These are phyloP conservation scores for Aspergillus aculeatus DNA, from an alignment of 2,329 filamentous ascomycete genomes.

Conservation along the genomic window DNA sequence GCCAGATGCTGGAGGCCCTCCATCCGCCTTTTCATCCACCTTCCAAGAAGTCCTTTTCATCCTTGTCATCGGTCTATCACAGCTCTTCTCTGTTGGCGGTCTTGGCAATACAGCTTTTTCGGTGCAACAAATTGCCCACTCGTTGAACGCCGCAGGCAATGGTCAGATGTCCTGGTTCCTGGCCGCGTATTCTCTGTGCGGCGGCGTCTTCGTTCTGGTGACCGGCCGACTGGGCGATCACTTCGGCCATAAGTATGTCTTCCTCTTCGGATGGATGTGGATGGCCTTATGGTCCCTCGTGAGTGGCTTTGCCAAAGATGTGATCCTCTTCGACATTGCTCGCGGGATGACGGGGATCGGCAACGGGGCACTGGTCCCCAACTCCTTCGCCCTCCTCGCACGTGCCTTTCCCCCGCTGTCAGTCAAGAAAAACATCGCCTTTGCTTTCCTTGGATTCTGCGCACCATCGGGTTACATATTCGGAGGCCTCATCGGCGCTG, in stretches of 20 bases:
- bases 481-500: constrained; percentile 40
- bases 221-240: constrained; percentile 52
- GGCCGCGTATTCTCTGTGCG: constrained; percentile 50
- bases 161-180: constrained; percentile 50
- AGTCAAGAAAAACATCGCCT: constrained; percentile 45
- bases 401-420: constrained; percentile 41
- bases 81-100: constrained; percentile 41
- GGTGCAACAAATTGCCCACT: constrained; percentile 31
- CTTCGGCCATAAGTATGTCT: constrained; percentile 51
- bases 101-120: constrained; percentile 40
- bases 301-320: constrained; percentile 41
- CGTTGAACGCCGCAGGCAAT: constrained; percentile 36
- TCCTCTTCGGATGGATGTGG: constrained; percentile 52
- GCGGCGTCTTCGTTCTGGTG: constrained; percentile 52
- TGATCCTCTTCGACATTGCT: constrained; percentile 26
- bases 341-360: constrained; percentile 44
- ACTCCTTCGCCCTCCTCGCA: constrained; percentile 47
- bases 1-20: not conserved
- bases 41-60: constrained; percentile 37
- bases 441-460: constrained; percentile 46
- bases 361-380: constrained; percentile 47
- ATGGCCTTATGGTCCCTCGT: constrained; percentile 50
- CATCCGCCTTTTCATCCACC: constrained; percentile 10
- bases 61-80: constrained; percentile 46
- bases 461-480: constrained; percentile 44